These are phyloP conservation scores for Ustilago xerochloae DNA, from an alignment of 1,284 basidiomycete genomes.

Conservation along the genomic window DNA sequence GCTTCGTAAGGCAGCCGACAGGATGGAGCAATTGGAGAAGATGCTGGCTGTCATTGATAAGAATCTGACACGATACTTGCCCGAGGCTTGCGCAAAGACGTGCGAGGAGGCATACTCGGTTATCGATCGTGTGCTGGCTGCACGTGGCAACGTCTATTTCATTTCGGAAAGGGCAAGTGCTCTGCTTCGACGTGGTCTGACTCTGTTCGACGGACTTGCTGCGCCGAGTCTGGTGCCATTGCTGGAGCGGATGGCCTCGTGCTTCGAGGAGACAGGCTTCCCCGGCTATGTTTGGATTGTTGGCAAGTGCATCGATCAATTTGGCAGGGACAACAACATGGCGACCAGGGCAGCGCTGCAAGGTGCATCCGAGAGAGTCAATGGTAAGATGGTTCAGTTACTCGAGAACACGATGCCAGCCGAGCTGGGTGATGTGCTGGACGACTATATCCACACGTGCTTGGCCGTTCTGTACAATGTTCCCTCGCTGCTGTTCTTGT, in stretches of 20 bases:
- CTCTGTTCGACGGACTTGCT: constrained; percentile 80
- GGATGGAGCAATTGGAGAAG: constrained; percentile 68
- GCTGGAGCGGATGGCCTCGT: constrained; percentile 78
- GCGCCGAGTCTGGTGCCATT: constrained; percentile 79
- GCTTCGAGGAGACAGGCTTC: constrained; percentile 84
- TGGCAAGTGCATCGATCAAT: constrained; percentile 75
- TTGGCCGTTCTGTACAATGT: constrained; percentile 77
- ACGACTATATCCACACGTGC: constrained; percentile 90
- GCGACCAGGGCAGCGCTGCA: constrained; percentile 44
- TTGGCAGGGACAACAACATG: constrained; percentile 40
- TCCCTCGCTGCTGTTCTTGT: constrained; percentile 78
- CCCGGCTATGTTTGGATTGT: constrained; percentile 94
- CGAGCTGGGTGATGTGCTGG: constrained; percentile 75
- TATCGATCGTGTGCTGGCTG: constrained; percentile 81
- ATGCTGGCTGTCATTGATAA: constrained; percentile 51
- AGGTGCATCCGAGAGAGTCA: constrained; percentile 55
- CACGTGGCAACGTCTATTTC: constrained; percentile 82
- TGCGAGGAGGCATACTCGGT: constrained; percentile 84
- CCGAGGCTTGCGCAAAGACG: constrained; percentile 80
- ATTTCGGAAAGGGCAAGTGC: constrained; percentile 87
- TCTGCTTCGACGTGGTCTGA: constrained; percentile 85
- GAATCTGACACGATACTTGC: constrained; percentile 71
- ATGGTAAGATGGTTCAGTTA: constrained; percentile 48
- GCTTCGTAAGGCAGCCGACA: constrained; percentile 78
- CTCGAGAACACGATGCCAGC: constrained; percentile 47